A percentile compares a stretch with the other conserved stretches of the same genome.
Evolutionary conservation across 2,329 filamentous ascomycete genomes (phyloP).

Genomic region (Diaporthe velutina): DNA sequence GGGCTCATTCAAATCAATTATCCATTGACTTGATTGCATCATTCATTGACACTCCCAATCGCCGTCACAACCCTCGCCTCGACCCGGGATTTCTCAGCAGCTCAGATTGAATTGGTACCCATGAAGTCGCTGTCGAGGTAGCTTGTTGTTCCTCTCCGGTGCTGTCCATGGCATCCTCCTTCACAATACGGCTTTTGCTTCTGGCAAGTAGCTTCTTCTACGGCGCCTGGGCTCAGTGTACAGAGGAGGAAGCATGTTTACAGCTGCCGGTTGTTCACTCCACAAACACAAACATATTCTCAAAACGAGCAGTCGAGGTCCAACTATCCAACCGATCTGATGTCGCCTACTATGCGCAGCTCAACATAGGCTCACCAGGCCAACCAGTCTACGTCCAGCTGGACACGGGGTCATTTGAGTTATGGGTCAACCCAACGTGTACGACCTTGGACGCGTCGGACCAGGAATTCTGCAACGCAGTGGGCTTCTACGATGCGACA

Average conservation of each 20-base stretch:
- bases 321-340: constrained; percentile 64
- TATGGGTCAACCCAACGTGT: constrained; percentile 74
- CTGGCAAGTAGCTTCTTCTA: constrained; percentile 40
- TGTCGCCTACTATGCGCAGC: constrained; percentile 63
- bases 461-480: constrained; percentile 58
- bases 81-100: background rate
- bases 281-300: constrained; percentile 55
- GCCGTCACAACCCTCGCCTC: background rate
- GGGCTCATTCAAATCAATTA: background rate
- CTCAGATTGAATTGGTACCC: background rate
- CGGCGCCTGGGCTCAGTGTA: constrained; percentile 39
- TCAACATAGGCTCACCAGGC: constrained; percentile 66
- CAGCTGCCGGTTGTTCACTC: constrained; percentile 59
- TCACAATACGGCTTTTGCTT: constrained; percentile 43
- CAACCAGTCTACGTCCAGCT: constrained; percentile 68
- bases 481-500: constrained; percentile 58
- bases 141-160: constrained; percentile 34
- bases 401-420: constrained; percentile 71
- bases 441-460: constrained; percentile 58
- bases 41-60: background rate
- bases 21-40: background rate
- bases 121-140: constrained; percentile 42
- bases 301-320: constrained; percentile 58
- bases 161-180: constrained; percentile 48
- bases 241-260: constrained; percentile 48